phyloP scores from a whole-genome alignment of 2,329 filamentous ascomycete species.

The Bipolaris bicolor region DNA sequence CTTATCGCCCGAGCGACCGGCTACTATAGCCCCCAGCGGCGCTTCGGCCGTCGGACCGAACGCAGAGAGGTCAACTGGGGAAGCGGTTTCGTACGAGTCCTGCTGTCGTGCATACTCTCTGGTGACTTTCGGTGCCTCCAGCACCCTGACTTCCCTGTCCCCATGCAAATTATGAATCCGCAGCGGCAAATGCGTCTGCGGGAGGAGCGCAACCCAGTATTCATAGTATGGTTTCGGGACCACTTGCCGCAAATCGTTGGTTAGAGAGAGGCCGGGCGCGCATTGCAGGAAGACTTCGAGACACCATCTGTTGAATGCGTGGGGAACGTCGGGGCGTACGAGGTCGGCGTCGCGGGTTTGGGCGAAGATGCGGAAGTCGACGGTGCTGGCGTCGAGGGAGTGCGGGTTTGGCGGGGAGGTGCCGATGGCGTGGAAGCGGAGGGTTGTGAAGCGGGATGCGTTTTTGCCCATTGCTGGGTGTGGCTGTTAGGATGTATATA shows the following conservation, averaged over 20 bases:
- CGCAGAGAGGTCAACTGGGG: slow-evolving; percentile 11
- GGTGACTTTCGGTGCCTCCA: slow-evolving; percentile 23
- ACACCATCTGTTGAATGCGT: slow-evolving; percentile 37
- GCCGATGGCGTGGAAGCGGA: slow-evolving; percentile 43
- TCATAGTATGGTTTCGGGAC: slow-evolving; percentile 36
- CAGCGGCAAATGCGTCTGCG: slow-evolving; percentile 28
- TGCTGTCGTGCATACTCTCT: slow-evolving; percentile 28
- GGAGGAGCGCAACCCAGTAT: slow-evolving; percentile 35
- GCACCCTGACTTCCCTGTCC: slow-evolving; percentile 10
- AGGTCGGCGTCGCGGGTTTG: slow-evolving; percentile 30
- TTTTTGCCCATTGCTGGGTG: slow-evolving; percentile 37
- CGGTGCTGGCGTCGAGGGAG: slow-evolving; percentile 46
- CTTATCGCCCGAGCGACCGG: slow-evolving; percentile 53
- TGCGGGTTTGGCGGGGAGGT: slow-evolving; percentile 32
- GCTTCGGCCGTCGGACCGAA: slow-evolving; percentile 38
- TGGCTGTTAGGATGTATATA: no score
- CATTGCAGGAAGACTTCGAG: slow-evolving; percentile 46
- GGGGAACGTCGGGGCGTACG: slow-evolving; percentile 30
- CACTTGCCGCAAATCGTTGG: slow-evolving; percentile 31
- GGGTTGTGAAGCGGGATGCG: slow-evolving; percentile 23
- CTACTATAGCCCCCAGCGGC: slow-evolving; percentile 53
- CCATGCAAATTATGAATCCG: slow-evolving; percentile 27
- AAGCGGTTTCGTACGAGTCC: slow-evolving; percentile 39
- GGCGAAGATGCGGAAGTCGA: slow-evolving; percentile 45
- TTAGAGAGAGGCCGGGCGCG: slow-evolving; percentile 50